These are phyloP conservation scores for Fusarium sp. DNA, from an alignment of 2,329 filamentous ascomycete species.

Conservation along the genomic window DNA sequence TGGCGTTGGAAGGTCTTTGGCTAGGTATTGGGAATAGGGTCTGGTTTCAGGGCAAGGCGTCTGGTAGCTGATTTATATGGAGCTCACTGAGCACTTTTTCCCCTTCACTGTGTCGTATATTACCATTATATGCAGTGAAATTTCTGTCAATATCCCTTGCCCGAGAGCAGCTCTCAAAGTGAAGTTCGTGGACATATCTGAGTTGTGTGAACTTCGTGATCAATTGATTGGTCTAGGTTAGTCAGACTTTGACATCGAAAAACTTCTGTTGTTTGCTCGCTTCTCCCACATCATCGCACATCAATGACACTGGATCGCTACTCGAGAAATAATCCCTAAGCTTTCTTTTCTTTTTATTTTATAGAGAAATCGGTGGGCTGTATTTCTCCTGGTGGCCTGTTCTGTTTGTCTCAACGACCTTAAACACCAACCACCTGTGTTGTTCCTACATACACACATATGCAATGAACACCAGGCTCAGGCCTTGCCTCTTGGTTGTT, in stretches of 20 bases:
- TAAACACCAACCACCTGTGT: background rate
- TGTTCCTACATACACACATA: too few relatives aligned
- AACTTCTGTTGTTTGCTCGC: background rate
- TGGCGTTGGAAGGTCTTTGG: constrained; percentile 29
- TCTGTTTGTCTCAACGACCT: background rate
- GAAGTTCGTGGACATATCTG: background rate
- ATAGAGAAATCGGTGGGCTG: background rate
- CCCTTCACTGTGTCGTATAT: background rate
- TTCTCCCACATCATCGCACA: background rate
- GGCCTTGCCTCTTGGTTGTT: background rate
- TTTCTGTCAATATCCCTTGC: background rate
- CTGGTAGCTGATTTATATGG: background rate
- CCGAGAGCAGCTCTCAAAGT: background rate
- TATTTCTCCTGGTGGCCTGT: background rate
- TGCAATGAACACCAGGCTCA: constrained; percentile 12
- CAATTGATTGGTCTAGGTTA: constrained; percentile 8
- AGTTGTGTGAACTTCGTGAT: background rate
- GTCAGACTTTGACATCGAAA: background rate
- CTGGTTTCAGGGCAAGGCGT: constrained; percentile 12
- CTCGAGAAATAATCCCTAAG: too few relatives aligned
- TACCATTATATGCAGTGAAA: background rate
- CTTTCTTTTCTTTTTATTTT: background rate
- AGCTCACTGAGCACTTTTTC: background rate
- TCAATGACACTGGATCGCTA: background rate
- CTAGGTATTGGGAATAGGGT: background rate